These are phyloP conservation scores for Macrolepiota fuliginosa DNA, from an alignment of 768 basidiomycete genomes.

Conservation along the genomic window DNA sequence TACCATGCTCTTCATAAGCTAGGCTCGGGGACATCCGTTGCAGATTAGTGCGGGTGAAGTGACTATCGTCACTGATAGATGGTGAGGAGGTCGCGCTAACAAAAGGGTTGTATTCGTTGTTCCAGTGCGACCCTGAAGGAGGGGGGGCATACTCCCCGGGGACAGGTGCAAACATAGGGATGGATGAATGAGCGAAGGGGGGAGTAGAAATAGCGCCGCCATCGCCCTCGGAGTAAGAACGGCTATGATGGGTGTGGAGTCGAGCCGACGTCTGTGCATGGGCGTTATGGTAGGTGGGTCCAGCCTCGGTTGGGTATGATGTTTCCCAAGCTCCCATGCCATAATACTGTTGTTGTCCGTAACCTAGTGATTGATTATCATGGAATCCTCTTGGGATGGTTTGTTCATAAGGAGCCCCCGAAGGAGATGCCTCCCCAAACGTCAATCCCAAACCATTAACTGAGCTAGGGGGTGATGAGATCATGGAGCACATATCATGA, in stretches of 20 bases:
- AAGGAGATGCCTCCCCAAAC: not conserved
- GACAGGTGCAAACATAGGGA: not conserved
- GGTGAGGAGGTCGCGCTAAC: not conserved
- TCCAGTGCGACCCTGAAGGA: not conserved
- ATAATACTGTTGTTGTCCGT: not conserved
- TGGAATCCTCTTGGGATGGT: not conserved
- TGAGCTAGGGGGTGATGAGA: not conserved
- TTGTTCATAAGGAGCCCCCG: not conserved
- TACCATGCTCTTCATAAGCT: not conserved
- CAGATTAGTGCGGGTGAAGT: not conserved
- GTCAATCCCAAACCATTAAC: not conserved
- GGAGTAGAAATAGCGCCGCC: not conserved
- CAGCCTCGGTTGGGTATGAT: not conserved
- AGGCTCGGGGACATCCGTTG: not conserved
- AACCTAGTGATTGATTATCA: not conserved
- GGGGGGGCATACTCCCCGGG: not conserved
- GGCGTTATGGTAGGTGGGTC: not conserved
- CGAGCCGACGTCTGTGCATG: not conserved
- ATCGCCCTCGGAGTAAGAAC: constrained; percentile 1
- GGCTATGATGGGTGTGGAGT: not conserved
- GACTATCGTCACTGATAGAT: not conserved
- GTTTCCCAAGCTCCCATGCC: not conserved
- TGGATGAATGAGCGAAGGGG: not conserved
- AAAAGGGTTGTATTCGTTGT: not conserved
- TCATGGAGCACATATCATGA: not conserved